phyloP scores from a whole-genome alignment of 176 grass and related monocot species.

The Eremochloa ophiuroides region DNA sequence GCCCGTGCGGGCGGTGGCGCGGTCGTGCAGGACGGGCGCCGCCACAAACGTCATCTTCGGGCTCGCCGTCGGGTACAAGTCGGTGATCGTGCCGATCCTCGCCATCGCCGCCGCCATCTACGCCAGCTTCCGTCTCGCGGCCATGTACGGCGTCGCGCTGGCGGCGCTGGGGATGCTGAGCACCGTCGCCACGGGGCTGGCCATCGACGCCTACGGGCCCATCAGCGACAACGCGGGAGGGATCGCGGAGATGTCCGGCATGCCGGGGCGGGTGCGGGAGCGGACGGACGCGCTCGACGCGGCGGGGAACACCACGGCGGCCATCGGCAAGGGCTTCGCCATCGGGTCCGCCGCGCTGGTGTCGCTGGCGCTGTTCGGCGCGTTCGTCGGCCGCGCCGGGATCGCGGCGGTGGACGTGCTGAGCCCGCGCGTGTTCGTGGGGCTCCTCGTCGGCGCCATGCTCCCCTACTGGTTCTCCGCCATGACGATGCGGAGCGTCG shows the following conservation, averaged over 20 bases:
- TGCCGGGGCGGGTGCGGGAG: slow-evolving; percentile 33
- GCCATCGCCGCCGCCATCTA: slow-evolving; percentile 57
- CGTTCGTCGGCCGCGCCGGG: slow-evolving; percentile 70
- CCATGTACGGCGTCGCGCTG: slow-evolving; percentile 74
- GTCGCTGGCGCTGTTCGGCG: slow-evolving; percentile 75
- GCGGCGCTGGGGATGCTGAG: slow-evolving; percentile 82
- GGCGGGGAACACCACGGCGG: slow-evolving; percentile 77
- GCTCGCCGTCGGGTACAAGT: slow-evolving; percentile 72
- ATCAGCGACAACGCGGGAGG: slow-evolving; percentile 91
- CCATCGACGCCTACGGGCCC: slow-evolving; percentile 72
- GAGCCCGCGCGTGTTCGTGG: slow-evolving; percentile 57
- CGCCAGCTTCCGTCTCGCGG: slow-evolving; percentile 49
- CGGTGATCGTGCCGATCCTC: slow-evolving; percentile 67
- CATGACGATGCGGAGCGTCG: slow-evolving; percentile 84
- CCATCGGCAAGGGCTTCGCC: slow-evolving; percentile 86
- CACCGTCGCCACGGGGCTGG: slow-evolving; percentile 65
- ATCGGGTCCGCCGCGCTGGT: slow-evolving; percentile 84
- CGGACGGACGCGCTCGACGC: slow-evolving; percentile 79
- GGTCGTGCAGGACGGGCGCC: slow-evolving; percentile 71
- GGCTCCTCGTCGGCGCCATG: slow-evolving; percentile 73
- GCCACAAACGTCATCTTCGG: slow-evolving; percentile 90
- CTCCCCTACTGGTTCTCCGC: slow-evolving; percentile 94
- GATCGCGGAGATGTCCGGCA: slow-evolving; percentile 80
- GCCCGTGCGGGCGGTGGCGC: slow-evolving; percentile 59
- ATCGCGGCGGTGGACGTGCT: slow-evolving; percentile 49